phyloP scores from a whole-genome alignment of 768 basidiomycete genomes.

The Tulasnella sp. region DNA sequence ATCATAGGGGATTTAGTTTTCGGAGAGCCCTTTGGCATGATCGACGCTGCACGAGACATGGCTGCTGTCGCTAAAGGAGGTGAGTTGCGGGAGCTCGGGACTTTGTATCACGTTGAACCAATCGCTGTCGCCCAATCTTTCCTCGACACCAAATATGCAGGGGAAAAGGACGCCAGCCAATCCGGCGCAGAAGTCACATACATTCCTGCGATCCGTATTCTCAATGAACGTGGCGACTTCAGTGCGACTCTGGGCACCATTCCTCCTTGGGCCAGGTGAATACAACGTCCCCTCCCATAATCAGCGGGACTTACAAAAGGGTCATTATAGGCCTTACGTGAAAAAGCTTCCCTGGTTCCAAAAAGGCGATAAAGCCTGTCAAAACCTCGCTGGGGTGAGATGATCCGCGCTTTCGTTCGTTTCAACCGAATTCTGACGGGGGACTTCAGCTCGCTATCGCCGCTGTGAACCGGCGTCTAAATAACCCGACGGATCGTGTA shows the following conservation, averaged over 20 bases:
- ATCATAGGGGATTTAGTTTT: slow-evolving; percentile 87
- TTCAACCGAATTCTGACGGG: neutral
- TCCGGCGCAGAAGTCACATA: slow-evolving; percentile 50
- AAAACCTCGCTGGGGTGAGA: slow-evolving; percentile 66
- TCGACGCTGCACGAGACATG: slow-evolving; percentile 69
- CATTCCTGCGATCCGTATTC: slow-evolving; percentile 80
- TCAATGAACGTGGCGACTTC: slow-evolving; percentile 87
- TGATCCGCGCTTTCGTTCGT: too few species aligned
- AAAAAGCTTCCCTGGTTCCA: slow-evolving; percentile 76
- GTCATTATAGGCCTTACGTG: slow-evolving; percentile 53
- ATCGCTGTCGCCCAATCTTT: neutral
- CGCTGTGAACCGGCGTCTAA: slow-evolving; percentile 70
- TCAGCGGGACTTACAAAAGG: neutral
- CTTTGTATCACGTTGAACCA: neutral
- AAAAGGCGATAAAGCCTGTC: slow-evolving; percentile 65
- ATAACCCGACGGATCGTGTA: slow-evolving; percentile 65
- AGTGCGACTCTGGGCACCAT: slow-evolving; percentile 82
- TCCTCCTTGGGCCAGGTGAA: slow-evolving; percentile 61
- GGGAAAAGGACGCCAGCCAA: slow-evolving; percentile 36
- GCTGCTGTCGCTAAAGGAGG: slow-evolving; percentile 62
- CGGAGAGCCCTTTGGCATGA: slow-evolving; percentile 88
- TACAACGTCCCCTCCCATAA: neutral
- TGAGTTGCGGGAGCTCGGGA: neutral
- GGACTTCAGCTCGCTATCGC: slow-evolving; percentile 41
- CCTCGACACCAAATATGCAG: slow-evolving; percentile 3